These are phyloP conservation scores for Exidia glandulosa DNA, from an alignment of 768 basidiomycete species.

Conservation along the genomic window DNA sequence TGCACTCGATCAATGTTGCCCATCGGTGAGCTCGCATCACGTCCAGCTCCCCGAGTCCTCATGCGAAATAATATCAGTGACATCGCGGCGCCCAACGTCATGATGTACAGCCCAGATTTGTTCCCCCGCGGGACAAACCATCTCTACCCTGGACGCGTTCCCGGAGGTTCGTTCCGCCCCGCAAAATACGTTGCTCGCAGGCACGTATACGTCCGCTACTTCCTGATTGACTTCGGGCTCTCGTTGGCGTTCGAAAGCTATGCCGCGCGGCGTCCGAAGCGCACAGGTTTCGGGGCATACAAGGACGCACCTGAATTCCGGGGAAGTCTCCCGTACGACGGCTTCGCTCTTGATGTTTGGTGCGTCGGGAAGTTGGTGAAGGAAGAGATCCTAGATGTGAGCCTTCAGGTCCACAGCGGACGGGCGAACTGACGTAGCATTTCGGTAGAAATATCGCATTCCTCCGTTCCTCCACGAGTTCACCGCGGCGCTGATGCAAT, in stretches of 20 bases:
- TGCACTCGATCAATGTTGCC: slow-evolving; percentile 23
- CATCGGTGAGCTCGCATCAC: slow-evolving; percentile 22
- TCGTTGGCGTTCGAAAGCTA: not conserved
- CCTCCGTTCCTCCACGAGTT: not conserved
- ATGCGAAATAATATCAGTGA: not conserved
- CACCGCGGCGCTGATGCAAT: not conserved
- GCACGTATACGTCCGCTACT: not conserved
- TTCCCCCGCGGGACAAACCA: not conserved
- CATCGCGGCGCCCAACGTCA: not conserved
- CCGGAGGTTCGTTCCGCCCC: no score
- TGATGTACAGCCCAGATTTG: not conserved
- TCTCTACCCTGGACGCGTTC: not conserved
- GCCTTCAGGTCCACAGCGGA: not conserved
- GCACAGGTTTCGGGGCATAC: not conserved
- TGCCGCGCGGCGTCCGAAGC: not conserved
- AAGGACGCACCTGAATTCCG: not conserved
- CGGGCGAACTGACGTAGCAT: not conserved
- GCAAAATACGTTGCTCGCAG: not conserved
- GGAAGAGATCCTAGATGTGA: not conserved
- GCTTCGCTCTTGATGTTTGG: not conserved
- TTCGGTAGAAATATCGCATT: not conserved
- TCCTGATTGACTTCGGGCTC: not conserved
- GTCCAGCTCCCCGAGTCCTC: no score
- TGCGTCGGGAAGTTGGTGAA: not conserved
- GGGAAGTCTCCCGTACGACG: not conserved